Conservation (phyloP, 163 green algal species). For the Coccomyxa subellipsoidea region DNA sequence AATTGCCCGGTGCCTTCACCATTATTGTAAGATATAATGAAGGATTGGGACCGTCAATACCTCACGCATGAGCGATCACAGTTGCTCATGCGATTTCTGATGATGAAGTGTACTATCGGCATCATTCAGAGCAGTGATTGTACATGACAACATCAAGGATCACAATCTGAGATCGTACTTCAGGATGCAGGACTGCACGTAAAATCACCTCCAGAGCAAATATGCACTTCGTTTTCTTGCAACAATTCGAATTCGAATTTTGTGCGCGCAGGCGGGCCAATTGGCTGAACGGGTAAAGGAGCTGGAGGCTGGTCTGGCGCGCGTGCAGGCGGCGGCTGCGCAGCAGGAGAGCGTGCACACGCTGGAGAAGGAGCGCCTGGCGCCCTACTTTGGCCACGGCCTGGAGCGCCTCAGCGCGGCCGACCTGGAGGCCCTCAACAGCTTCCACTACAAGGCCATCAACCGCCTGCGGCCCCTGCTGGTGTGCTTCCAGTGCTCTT, state of each 20-base stretch:
- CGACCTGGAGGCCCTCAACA: neutral
- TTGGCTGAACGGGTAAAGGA: neutral
- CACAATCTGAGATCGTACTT: too few relatives aligned
- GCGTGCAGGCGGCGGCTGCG: neutral
- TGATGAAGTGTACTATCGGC: too few relatives aligned
- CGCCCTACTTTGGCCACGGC: neutral
- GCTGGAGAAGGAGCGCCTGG: neutral
- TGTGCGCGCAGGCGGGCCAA: neutral
- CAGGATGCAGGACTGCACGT: too few relatives aligned
- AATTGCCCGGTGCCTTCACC: too few relatives aligned
- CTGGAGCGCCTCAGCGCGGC: neutral
- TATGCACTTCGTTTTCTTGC: too few relatives aligned
- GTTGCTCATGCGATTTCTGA: too few relatives aligned
- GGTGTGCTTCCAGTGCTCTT: neutral
- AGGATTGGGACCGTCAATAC: too few relatives aligned
- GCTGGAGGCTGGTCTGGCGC: neutral
- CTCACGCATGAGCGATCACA: too few relatives aligned
- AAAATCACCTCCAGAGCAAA: too few relatives aligned
- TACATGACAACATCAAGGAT: too few relatives aligned
- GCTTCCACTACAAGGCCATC: neutral
- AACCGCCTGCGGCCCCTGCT: neutral
- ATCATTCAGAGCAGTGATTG: too few relatives aligned
- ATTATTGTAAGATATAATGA: too few relatives aligned
- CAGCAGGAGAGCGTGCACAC: neutral
- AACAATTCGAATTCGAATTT: neutral